Evolutionary conservation across 257 asterid genomes (phyloP).

Genomic region (Nemophila menziesii): DNA sequence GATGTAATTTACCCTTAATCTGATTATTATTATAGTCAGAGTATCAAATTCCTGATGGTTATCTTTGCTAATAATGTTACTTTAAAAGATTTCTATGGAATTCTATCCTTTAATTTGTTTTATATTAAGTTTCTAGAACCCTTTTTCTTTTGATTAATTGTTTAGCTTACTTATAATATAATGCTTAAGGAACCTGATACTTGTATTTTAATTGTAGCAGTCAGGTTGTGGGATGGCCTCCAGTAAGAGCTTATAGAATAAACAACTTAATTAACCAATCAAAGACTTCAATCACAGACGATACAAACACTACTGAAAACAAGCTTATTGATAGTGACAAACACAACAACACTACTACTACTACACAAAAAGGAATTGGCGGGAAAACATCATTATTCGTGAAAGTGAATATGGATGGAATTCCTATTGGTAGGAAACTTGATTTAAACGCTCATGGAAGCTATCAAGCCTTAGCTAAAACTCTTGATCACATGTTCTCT

Average conservation of each 20-base stretch:
- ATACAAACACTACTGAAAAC: slow-evolving; percentile 9
- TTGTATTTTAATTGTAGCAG: slow-evolving; percentile 18
- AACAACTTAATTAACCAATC: slow-evolving; percentile 29
- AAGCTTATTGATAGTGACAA: slow-evolving; percentile 11
- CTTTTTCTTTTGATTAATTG: not conserved
- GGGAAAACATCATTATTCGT: slow-evolving; percentile 55
- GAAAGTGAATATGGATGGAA: slow-evolving; percentile 88
- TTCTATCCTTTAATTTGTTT: not conserved
- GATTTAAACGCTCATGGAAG: slow-evolving; percentile 67
- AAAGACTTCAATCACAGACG: slow-evolving; percentile 20
- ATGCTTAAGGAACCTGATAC: slow-evolving; percentile 16
- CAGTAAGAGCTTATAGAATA: slow-evolving; percentile 31
- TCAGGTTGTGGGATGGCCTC: slow-evolving; percentile 54
- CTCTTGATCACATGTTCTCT: slow-evolving; percentile 64
- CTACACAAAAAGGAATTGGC: slow-evolving; percentile 21
- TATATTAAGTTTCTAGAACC: not conserved
- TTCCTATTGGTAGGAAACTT: slow-evolving; percentile 71
- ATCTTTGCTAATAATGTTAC: not conserved
- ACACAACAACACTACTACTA: slow-evolving; percentile 15
- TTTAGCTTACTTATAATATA: not conserved
- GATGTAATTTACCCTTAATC: no score
- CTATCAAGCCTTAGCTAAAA: slow-evolving; percentile 51
- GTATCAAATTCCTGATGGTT: not conserved
- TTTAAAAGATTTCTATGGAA: not conserved
- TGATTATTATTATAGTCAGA: no score